These are phyloP conservation scores for Aspergillus sparsus DNA, from an alignment of 495 filamentous ascomycete genomes.

Conservation along the genomic window DNA sequence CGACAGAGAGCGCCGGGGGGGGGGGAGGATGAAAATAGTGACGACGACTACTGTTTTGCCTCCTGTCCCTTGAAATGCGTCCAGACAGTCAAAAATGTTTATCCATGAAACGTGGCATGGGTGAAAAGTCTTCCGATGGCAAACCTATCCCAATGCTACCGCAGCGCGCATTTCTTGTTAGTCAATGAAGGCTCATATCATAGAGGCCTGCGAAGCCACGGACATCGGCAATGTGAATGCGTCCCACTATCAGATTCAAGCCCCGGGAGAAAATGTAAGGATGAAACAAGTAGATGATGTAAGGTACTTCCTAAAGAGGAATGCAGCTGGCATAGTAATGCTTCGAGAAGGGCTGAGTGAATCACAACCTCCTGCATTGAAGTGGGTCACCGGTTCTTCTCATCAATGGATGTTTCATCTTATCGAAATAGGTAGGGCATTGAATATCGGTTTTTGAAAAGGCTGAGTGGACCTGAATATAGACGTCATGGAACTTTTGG, in stretches of 20 bases:
- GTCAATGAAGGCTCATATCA: too few relatives aligned
- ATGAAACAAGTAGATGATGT: slow-evolving; percentile 18
- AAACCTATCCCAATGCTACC: too few relatives aligned
- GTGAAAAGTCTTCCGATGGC: not conserved
- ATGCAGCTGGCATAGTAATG: slow-evolving; percentile 19
- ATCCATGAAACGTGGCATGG: slow-evolving; percentile 14
- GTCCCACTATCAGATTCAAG: slow-evolving; percentile 3
- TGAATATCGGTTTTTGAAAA: not conserved
- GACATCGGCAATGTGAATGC: not conserved
- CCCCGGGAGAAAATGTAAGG: not conserved
- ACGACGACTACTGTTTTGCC: slow-evolving; percentile 4
- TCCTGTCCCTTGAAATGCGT: not conserved
- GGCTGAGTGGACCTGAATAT: not conserved
- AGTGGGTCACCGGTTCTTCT: slow-evolving; percentile 4
- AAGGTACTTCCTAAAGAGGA: slow-evolving; percentile 16
- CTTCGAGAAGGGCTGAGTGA: slow-evolving; percentile 24
- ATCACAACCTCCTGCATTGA: slow-evolving; percentile 18
- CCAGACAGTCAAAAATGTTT: not conserved
- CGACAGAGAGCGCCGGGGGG: not conserved
- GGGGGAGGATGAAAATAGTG: not conserved
- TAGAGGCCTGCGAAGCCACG: too few relatives aligned
- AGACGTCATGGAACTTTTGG: slow-evolving; percentile 8
- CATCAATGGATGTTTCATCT: slow-evolving; percentile 20
- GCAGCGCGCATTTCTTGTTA: not conserved
- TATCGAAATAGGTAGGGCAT: slow-evolving; percentile 13